Base-by-base conservation (phyloP, 192 early-diverging fungal genomes). In the Neocallimastix lanati region DNA sequence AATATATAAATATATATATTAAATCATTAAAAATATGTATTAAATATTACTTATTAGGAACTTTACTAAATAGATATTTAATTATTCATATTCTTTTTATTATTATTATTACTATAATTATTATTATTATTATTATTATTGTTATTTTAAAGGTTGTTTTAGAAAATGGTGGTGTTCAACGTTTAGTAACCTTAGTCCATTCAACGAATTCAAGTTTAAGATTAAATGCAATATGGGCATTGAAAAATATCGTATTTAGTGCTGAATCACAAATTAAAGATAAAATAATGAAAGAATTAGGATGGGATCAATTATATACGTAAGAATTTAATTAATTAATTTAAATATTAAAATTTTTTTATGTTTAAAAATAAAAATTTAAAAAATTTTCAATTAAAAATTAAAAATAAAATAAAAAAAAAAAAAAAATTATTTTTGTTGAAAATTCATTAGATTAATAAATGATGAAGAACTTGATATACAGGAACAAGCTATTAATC, bases 231-330 rank as follows among this genome's bases (percentile, higher is more conserved):
- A 83, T 94, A 1, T 95, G 94, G 94, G 91, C 91, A 7, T 82
- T 95, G 77, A 94, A 95, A 76, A 95, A 94, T 83, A 81, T 95
- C 30, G 81, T 94, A 7, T 95, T 84, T 81, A 85, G 88, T 36
- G 91, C 93, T 7, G 90, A 92, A 36, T 84, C 85, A n/a, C 87
- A 86, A 0, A 84, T 89, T 14, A 95, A 95, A 81, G 84, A 84
- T 28, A 81, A 82, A 5, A 92, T 94, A 0, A 93, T 95, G 88
- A 80, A 81, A 4, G 85, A 87, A 18, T 83, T 95, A 50, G 88
- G 88, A 11, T 95, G 91, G 84, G 82, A 88, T 37, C 84, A 82
- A 6, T 80, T 95, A 77, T 82, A 50, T 50, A 21, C 77, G 28
- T 29, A 79, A 29, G 78, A 77, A 30, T 13, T 30, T 13, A 13